Base-by-base conservation (phyloP, 768 basidiomycete species). In the Multifurca ochricompacta region DNA sequence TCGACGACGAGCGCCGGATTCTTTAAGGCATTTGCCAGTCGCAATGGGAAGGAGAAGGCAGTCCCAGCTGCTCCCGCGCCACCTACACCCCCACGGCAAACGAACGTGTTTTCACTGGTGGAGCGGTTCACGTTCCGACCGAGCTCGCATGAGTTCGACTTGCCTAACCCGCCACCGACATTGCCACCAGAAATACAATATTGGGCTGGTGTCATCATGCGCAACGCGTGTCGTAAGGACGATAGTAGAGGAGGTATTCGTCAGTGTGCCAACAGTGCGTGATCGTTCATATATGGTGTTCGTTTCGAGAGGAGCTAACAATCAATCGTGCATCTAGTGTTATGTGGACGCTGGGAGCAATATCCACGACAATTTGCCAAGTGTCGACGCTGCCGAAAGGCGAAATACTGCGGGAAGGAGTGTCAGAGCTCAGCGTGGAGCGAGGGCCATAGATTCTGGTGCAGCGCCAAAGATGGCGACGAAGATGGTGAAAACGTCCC, bases 191-290 rank as follows among this genome's bases (percentile, higher is more conserved):
- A 98, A 67, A 95, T 99, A 21, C 91, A 96, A 69, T 96, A 97
- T 64, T 98, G 96, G 96, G 96, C 95, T 0, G 92, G 93, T 3
- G 95, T 97, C n/a, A 96, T 98, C 65, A 99, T 98, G 96, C 79
- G 96, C 48, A 99, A 99, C 68, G 96, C 96, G 11, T 99, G 96
- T 71, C 75, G 95, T 66, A 98, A 99, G 73, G 96, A 98, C 63
- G 95, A 98, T 59, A 82, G 77, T 45, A 73, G 85, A 32, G 93
- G 93, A 48, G 96, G 96, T 10, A 93, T 97, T 58, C 71, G 96
- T 52, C 96, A 98, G 69, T 99, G 96, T 74, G 96, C 96, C 0
- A 96, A 96, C 66, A 97, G 87, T 89, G 60, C 68, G 85, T 78
- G 4, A 31, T 54, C 10, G 36, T 9, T 44, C 16, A 43, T 4